phyloP scores from a whole-genome alignment of 2,329 filamentous ascomycete species.

The Cryoendolithus antarcticus region DNA sequence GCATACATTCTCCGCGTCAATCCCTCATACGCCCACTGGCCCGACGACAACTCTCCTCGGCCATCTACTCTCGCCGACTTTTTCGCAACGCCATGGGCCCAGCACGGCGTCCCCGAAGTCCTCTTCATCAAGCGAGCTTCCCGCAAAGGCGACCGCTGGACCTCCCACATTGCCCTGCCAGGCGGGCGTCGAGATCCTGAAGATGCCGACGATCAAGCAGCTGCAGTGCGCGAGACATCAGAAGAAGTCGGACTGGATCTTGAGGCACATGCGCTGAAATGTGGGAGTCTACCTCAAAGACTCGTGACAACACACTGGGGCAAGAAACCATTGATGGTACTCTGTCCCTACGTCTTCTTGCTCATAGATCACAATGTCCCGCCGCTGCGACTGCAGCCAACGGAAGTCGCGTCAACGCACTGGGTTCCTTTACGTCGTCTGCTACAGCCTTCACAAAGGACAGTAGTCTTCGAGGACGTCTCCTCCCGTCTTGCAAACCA shows the following conservation, averaged over 20 bases:
- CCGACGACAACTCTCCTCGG: conserved; percentile 14
- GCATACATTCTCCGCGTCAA: conserved; percentile 52
- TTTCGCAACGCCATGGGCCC: conserved; percentile 53
- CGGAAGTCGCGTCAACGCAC: conserved; percentile 55
- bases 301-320: conserved; percentile 57
- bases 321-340: conserved; percentile 51
- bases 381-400: conserved; percentile 50
- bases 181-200: conserved; percentile 55
- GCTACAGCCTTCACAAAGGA: conserved; percentile 46
- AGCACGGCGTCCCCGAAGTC: conserved; percentile 53
- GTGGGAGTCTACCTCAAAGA: conserved; percentile 54
- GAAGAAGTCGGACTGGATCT: conserved; percentile 56
- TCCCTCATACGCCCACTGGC: conserved; percentile 44
- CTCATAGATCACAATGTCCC: conserved; percentile 45
- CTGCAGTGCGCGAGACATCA: conserved; percentile 50
- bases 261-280: conserved; percentile 25
- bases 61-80: conserved; percentile 37
- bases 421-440: conserved; percentile 55
- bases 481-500: conserved; percentile 48
- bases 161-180: conserved; percentile 54
- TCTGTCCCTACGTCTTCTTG: conserved; percentile 57
- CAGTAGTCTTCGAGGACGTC: conserved; percentile 51
- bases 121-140: conserved; percentile 59
- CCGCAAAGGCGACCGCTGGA: conserved; percentile 55
- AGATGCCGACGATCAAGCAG: conserved; percentile 49